phyloP scores from a whole-genome alignment of 2,329 filamentous ascomycete genomes.

The Calonectria naviculata region DNA sequence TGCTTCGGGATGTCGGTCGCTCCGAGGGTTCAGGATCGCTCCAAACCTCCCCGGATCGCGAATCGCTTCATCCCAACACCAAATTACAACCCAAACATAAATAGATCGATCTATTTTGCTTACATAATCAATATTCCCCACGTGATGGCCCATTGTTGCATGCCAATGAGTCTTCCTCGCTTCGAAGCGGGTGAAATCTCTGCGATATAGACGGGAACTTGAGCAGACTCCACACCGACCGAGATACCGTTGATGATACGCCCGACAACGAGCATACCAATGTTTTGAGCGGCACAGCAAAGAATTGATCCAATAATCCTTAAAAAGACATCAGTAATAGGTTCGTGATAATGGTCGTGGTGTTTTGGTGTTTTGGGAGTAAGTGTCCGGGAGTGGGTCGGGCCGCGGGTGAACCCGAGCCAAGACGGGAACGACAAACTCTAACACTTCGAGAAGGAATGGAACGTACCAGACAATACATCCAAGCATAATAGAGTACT shows the following conservation, averaged over 20 bases:
- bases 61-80: too few species aligned
- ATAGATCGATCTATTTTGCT: background rate
- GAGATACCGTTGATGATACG: conserved; percentile 71
- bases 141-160: conserved; percentile 79
- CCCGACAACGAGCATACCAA: conserved; percentile 54
- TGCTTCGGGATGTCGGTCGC: too few species aligned
- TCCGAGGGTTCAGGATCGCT: too few species aligned
- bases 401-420: background rate
- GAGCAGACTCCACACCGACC: conserved; percentile 70
- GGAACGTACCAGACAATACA: conserved; percentile 57
- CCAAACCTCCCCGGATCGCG: too few species aligned
- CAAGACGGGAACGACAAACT: background rate
- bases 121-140: conserved; percentile 61
- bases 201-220: conserved; percentile 74
- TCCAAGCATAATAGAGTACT: conserved; percentile 62
- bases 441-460: background rate
- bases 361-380: too few species aligned
- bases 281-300: conserved; percentile 56
- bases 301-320: conserved; percentile 62
- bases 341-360: too few species aligned
- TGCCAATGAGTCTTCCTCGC: conserved; percentile 72
- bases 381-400: background rate
- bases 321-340: background rate
- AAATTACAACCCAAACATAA: too few species aligned
- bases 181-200: conserved; percentile 66